A percentile compares a stretch with the other conserved stretches of the same genome.
Evolutionary conservation across 768 basidiomycete species (phyloP).

Genomic region (Hebeloma cylindrosporum): DNA sequence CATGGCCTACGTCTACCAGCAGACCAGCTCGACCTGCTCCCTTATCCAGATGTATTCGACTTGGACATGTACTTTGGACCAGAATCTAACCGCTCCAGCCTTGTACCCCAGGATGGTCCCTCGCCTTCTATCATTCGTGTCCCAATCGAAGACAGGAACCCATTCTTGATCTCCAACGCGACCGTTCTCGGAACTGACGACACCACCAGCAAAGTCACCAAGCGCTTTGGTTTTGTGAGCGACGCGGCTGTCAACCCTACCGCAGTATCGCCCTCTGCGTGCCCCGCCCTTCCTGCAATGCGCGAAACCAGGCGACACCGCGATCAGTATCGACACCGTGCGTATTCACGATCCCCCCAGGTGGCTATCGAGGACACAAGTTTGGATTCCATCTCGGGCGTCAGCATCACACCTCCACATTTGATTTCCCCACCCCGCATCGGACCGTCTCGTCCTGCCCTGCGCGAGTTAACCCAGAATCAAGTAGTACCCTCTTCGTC

Average conservation of each 20-base stretch:
- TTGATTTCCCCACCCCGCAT: too few species aligned
- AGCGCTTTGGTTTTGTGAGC: conserved; percentile 10
- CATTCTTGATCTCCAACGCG: background rate
- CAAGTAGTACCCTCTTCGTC: too few species aligned
- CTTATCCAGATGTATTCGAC: conserved; percentile 29
- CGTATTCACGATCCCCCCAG: conserved; percentile 10
- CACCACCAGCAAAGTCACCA: background rate
- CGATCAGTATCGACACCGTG: conserved; percentile 13
- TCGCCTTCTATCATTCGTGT: background rate
- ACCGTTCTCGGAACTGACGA: background rate
- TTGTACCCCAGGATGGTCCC: background rate
- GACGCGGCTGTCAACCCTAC: background rate
- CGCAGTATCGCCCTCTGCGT: background rate
- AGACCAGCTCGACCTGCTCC: conserved; percentile 14
- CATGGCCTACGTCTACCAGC: conserved; percentile 10
- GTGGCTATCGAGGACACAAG: too few species aligned
- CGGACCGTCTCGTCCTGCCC: too few species aligned
- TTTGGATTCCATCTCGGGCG: too few species aligned
- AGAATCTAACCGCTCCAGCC: conserved; percentile 8
- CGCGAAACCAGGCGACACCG: conserved; percentile 12
- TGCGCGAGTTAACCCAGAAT: too few species aligned
- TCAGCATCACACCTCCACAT: too few species aligned
- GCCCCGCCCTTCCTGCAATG: background rate
- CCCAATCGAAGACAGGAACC: background rate
- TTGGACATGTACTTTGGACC: conserved; percentile 23